Evolutionary conservation across 2,329 filamentous ascomycete genomes (phyloP).

Genomic region (Zalaria obscura): DNA sequence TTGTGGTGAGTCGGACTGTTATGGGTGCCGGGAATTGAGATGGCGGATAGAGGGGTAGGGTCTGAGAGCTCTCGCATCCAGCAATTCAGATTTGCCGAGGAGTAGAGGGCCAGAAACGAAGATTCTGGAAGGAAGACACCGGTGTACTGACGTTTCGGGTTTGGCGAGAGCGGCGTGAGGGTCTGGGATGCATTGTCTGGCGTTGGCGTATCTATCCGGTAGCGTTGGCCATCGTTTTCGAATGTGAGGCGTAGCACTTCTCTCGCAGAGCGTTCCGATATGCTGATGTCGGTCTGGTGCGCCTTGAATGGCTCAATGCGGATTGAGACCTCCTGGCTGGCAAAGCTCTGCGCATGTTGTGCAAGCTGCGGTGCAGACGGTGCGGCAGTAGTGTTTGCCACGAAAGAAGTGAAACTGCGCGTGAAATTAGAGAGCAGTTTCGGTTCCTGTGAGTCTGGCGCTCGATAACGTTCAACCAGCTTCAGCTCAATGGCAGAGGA

Average conservation of each 20-base stretch:
- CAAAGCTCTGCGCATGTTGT: constrained; percentile 46
- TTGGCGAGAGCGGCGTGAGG: constrained; percentile 23
- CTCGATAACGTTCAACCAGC: constrained; percentile 58
- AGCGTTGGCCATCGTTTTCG: constrained; percentile 45
- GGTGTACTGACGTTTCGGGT: constrained; percentile 24
- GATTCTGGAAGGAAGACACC: constrained; percentile 26
- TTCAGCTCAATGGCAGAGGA: constrained; percentile 58
- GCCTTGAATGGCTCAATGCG: constrained; percentile 54
- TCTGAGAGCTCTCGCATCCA: constrained; percentile 76
- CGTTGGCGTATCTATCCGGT: constrained; percentile 61
- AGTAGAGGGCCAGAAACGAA: constrained; percentile 46
- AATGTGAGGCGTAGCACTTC: constrained; percentile 66
- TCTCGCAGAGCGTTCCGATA: constrained; percentile 37
- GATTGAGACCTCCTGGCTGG: constrained; percentile 48
- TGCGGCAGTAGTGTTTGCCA: constrained; percentile 20
- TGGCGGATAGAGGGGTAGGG: constrained; percentile 57
- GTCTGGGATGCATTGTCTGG: constrained; percentile 22
- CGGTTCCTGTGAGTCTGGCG: constrained; percentile 31
- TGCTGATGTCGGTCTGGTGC: constrained; percentile 45
- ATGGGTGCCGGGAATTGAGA: constrained; percentile 91
- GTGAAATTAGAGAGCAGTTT: constrained; percentile 17
- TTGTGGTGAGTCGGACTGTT: constrained; percentile 78
- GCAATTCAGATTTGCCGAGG: constrained; percentile 49
- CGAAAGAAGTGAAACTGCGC: constrained; percentile 30
- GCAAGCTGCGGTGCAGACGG: constrained; percentile 28